Evolutionary conservation across 2,329 filamentous ascomycete genomes (phyloP).

Genomic region (Stemphylium lycopersici): DNA sequence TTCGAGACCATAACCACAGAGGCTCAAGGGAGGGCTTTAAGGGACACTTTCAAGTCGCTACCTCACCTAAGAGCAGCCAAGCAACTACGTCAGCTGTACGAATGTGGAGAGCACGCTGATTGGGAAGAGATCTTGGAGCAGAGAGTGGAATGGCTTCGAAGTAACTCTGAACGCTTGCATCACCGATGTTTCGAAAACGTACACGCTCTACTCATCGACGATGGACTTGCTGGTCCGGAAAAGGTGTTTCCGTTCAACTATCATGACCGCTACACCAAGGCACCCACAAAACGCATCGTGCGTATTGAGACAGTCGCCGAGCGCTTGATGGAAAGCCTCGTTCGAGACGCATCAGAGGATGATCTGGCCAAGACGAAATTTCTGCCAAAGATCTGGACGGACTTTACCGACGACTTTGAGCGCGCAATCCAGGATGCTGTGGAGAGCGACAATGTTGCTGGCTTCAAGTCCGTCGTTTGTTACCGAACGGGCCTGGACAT

Average conservation of each 20-base stretch:
- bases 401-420: conserved; percentile 59
- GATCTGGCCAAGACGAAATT: conserved; percentile 42
- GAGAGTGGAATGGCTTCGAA: conserved; percentile 54
- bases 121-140: conserved; percentile 64
- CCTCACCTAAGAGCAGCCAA: conserved; percentile 72
- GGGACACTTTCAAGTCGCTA: conserved; percentile 66
- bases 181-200: conserved; percentile 72
- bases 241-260: conserved; percentile 65
- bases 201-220: conserved; percentile 77
- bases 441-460: conserved; percentile 71
- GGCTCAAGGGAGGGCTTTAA: conserved; percentile 71
- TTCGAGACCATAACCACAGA: conserved; percentile 73
- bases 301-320: conserved; percentile 77
- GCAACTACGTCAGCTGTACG: conserved; percentile 70
- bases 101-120: conserved; percentile 61
- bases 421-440: conserved; percentile 63
- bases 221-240: conserved; percentile 66
- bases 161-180: conserved; percentile 61
- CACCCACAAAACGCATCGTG: conserved; percentile 73
- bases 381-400: conserved; percentile 48
- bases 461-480: conserved; percentile 84
- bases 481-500: conserved; percentile 75
- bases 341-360: conserved; percentile 47
- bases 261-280: conserved; percentile 65
- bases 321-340: conserved; percentile 62